Evolutionary conservation across 2,329 filamentous ascomycete species (phyloP).

Genomic region (Botrytis elliptica): DNA sequence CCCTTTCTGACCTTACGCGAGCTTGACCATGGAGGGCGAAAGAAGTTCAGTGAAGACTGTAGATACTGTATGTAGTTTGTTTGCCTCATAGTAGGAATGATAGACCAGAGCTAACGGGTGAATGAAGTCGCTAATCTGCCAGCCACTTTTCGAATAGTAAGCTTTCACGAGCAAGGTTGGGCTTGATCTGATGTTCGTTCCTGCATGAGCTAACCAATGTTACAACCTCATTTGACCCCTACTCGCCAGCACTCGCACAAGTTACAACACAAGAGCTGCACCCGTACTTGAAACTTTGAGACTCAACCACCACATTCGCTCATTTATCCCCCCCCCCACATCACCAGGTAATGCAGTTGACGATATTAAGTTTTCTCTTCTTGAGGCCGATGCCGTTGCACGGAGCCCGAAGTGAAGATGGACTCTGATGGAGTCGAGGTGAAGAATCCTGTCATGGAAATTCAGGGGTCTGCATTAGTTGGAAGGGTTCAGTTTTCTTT

Average conservation of each 20-base stretch:
- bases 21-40: neutral
- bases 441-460: neutral
- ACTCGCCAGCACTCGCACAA: neutral
- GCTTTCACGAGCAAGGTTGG: neutral
- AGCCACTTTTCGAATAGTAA: neutral
- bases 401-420: too few relatives aligned
- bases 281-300: neutral
- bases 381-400: neutral
- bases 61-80: neutral
- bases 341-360: neutral
- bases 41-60: neutral
- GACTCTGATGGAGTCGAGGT: neutral
- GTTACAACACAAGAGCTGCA: neutral
- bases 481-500: neutral
- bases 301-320: neutral
- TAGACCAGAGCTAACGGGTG: neutral
- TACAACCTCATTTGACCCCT: neutral
- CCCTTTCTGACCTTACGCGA: neutral
- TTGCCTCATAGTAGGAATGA: neutral
- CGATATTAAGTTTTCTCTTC: neutral
- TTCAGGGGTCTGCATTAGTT: slow-evolving; percentile 5
- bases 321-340: neutral
- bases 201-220: neutral
- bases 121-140: neutral
- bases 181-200: neutral